Percentiles rank a stretch among this genome's conserved stretches.
Conservation (phyloP, 352 stramenopile genomes). For the Elongisporangium anandrum region DNA sequence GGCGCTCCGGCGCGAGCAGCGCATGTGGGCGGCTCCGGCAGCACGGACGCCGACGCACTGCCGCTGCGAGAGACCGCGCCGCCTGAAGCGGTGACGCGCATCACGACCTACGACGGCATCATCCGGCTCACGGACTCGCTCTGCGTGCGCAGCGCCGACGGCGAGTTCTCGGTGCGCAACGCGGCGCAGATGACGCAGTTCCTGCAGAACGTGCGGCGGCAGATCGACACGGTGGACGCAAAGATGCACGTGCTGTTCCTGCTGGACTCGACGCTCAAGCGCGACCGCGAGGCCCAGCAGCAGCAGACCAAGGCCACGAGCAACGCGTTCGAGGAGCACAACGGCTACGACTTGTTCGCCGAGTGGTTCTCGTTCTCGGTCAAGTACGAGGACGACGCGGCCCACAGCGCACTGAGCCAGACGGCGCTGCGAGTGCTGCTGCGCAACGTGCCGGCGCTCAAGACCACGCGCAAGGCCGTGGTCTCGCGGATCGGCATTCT, state of each 20-base stretch:
- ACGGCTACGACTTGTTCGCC: slow-evolving; percentile 48
- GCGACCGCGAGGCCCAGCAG: slow-evolving; percentile 8
- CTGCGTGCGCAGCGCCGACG: slow-evolving; percentile 18
- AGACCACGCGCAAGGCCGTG: slow-evolving; percentile 46
- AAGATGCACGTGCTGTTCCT: slow-evolving; percentile 52
- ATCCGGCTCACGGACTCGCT: slow-evolving; percentile 26
- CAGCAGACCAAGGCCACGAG: slow-evolving; percentile 14
- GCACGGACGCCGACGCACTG: slow-evolving; percentile 16
- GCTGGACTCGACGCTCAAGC: slow-evolving; percentile 43
- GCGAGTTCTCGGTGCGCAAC: slow-evolving; percentile 27
- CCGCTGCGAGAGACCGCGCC: slow-evolving; percentile 23
- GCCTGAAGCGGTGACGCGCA: slow-evolving; percentile 12
- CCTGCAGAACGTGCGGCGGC: slow-evolving; percentile 21
- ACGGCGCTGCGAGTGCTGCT: slow-evolving; percentile 52
- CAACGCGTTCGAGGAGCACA: slow-evolving; percentile 40
- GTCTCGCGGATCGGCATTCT: slow-evolving; percentile 17
- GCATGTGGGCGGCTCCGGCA: neutral
- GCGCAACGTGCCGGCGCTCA: slow-evolving; percentile 37
- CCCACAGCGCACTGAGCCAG: slow-evolving; percentile 28
- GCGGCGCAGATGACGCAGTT: slow-evolving; percentile 34
- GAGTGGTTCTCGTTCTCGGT: slow-evolving; percentile 51
- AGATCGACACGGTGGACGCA: slow-evolving; percentile 47
- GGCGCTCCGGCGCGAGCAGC: slow-evolving; percentile 11
- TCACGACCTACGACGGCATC: slow-evolving; percentile 37
- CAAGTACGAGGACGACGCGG: slow-evolving; percentile 37